phyloP scores from a whole-genome alignment of 1,139 yeast species.

The Yamadazyma aaseri region DNA sequence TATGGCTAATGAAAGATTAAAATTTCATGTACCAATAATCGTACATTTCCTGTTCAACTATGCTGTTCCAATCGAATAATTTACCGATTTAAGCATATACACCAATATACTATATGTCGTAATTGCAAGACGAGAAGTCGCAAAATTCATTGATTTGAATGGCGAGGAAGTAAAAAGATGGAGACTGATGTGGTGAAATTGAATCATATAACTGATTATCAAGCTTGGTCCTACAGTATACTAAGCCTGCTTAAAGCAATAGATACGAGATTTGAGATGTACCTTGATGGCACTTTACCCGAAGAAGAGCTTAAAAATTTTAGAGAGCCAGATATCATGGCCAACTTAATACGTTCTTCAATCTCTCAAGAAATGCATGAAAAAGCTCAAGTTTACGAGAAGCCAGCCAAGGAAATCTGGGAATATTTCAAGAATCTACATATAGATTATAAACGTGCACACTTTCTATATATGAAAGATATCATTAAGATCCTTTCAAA shows the following conservation, averaged over 20 bases:
- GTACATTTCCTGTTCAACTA: no score
- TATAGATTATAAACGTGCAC: background rate
- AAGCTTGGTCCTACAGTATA: conserved; percentile 1
- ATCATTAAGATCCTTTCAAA: conserved; percentile 1
- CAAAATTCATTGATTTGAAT: no score
- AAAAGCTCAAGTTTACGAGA: background rate
- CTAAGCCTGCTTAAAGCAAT: background rate
- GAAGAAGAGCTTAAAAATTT: background rate
- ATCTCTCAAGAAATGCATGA: conserved; percentile 2
- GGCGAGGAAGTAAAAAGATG: background rate
- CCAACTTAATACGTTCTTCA: conserved; percentile 1
- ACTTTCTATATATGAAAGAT: no score
- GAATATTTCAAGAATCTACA: background rate
- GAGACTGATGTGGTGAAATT: background rate
- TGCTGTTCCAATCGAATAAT: no score
- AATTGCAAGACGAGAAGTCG: no score
- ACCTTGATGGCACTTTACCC: background rate
- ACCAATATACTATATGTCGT: no score
- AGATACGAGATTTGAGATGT: conserved; percentile 1
- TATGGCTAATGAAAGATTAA: no score
- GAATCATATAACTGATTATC: background rate
- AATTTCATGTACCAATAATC: no score
- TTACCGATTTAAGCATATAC: no score
- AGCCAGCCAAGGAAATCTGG: conserved; percentile 3
- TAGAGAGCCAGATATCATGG: background rate